Percentiles rank a stretch among this genome's conserved stretches.
Conservation (phyloP, 192 early-diverging fungal species). For the Coemansia sp. region DNA sequence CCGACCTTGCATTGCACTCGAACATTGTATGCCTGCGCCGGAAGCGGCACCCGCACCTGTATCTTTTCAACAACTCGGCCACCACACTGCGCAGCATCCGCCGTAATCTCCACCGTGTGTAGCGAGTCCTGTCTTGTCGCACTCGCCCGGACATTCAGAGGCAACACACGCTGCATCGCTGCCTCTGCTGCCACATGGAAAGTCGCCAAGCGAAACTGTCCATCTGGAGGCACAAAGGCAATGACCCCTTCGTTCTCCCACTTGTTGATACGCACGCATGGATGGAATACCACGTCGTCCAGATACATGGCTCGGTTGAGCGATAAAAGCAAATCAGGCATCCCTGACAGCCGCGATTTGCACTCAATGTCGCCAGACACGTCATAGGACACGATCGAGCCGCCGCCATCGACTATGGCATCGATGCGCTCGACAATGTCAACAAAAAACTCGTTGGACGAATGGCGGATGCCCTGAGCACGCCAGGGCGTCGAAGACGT, state of each 20-base stretch:
- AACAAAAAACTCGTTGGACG: slow-evolving; percentile 91
- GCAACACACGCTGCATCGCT: slow-evolving; percentile 7
- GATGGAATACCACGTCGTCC: slow-evolving; percentile 86
- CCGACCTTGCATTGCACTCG: slow-evolving; percentile 36
- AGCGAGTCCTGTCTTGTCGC: slow-evolving; percentile 5
- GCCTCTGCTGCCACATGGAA: slow-evolving; percentile 20
- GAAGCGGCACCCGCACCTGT: slow-evolving; percentile 25
- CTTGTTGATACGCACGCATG: slow-evolving; percentile 74
- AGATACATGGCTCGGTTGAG: slow-evolving; percentile 67
- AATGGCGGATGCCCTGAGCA: slow-evolving; percentile 78
- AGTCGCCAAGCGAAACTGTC: slow-evolving; percentile 71
- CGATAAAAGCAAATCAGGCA: slow-evolving; percentile 82
- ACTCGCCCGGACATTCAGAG: slow-evolving; percentile 14
- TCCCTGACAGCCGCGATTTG: slow-evolving; percentile 65
- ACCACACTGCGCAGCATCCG: slow-evolving; percentile 18
- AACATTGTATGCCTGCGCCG: slow-evolving; percentile 34
- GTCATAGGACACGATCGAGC: slow-evolving; percentile 68
- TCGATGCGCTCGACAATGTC: slow-evolving; percentile 91
- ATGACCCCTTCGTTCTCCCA: slow-evolving; percentile 77
- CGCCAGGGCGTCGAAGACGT: slow-evolving; percentile 77
- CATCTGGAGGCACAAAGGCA: slow-evolving; percentile 94
- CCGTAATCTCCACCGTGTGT: slow-evolving; percentile 14
- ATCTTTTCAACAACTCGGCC: slow-evolving; percentile 30
- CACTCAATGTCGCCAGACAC: slow-evolving; percentile 77
- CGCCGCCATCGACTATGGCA: slow-evolving; percentile 67